Base-by-base conservation (phyloP, 1,139 yeast genomes). In the Candida sanyaensis region DNA sequence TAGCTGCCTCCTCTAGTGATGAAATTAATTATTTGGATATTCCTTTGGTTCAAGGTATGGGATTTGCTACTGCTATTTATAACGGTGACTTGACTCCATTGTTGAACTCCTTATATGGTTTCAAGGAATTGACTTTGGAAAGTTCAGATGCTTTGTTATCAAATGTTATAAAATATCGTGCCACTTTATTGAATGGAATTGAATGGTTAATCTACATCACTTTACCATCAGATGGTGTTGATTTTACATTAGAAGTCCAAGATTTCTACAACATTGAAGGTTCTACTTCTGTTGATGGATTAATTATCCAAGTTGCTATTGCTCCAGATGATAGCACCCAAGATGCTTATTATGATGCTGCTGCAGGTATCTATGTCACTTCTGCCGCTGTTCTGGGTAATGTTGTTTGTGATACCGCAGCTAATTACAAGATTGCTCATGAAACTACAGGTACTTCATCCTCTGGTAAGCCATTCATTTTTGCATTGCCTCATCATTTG, bases 401-500 rank as follows among this genome's bases (percentile, higher is more conserved):
- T 12, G 68, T 59, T 29, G 42, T 55, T 27, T 61, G 59, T 41
- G 69, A 71, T n/a, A 50, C 64, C 12, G 57, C 70, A 7, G 60
- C 72, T 5, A 64, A 70, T 12, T 86, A 84, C 61, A 61, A 73
- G 30, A 77, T 86, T 57, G 65, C 58, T 17, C 87, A 86, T 65
- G 53, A 66, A 5, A 77, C 84, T 21, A 60, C 60, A 36, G 93
- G 93, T 44, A 50, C 63, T 2, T 81, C 88, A 8, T 61, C 71
- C 6, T 67, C 78, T 17, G 83, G 83, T 4, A 64, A 65, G 7
- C 75, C 87, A 8, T 66, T 86, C 42, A 65, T 86, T 3, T 88
- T 81, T 64, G 88, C 89, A 7, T 73, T 86, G 47, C 91, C 93
- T 21, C 96, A 88, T 64, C 95, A 86, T 51, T 73, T 81, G 43